Percentiles rank a stretch among this genome's conserved stretches.
phyloP scores from a whole-genome alignment of 768 basidiomycete genomes.

The Lentinula aciculospora region DNA sequence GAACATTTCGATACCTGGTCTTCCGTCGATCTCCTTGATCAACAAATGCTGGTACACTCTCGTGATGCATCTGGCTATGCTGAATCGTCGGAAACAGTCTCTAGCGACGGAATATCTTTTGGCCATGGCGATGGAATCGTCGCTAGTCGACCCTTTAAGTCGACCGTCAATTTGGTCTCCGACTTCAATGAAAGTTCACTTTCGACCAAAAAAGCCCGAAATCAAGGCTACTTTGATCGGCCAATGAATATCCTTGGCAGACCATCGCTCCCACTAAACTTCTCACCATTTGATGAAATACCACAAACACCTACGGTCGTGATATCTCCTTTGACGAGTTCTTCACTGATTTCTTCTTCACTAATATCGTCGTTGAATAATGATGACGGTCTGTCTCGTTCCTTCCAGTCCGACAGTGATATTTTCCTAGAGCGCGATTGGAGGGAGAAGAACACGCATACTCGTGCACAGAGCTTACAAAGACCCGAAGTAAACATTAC shows the following conservation, averaged over 20 bases:
- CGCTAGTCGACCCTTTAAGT: constrained; percentile 14
- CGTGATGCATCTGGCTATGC: background rate
- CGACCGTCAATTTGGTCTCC: constrained; percentile 24
- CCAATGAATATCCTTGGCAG: constrained; percentile 31
- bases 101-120: constrained; percentile 2
- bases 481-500: background rate
- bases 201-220: constrained; percentile 19
- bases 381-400: constrained; percentile 31
- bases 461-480: background rate
- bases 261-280: constrained; percentile 24
- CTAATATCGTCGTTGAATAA: constrained; percentile 50
- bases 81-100: background rate
- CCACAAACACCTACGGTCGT: constrained; percentile 20
- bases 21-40: constrained; percentile 5
- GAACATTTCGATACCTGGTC: constrained; percentile 4
- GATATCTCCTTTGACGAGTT: constrained; percentile 32
- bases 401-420: constrained; percentile 51
- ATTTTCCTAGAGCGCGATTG: constrained; percentile 48
- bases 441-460: constrained; percentile 21
- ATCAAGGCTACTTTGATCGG: constrained; percentile 16
- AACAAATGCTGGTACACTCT: background rate
- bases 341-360: constrained; percentile 50
- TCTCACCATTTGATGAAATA: constrained; percentile 53
- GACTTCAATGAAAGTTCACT: constrained; percentile 13
- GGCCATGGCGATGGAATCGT: constrained; percentile 15